phyloP scores from a whole-genome alignment of 495 filamentous ascomycete genomes.

The Aspergillus kassunensis region DNA sequence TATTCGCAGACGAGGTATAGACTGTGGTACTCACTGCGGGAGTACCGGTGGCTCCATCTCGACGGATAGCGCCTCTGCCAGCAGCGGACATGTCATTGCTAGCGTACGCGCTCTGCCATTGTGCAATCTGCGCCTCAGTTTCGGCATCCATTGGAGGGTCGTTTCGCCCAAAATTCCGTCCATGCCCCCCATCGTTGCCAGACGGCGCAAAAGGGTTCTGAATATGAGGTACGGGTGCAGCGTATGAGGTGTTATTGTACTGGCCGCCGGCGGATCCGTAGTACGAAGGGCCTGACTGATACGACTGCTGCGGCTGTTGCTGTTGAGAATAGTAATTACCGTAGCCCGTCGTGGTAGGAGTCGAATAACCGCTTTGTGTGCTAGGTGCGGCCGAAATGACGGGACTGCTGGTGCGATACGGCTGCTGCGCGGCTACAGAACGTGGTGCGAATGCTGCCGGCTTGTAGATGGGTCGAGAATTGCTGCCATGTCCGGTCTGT shows the following conservation, averaged over 20 bases:
- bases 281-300: constrained; percentile 45
- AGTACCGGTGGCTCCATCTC: constrained; percentile 6
- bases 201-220: constrained; percentile 81
- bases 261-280: constrained; percentile 50
- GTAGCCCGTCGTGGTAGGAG: constrained; percentile 32
- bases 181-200: constrained; percentile 33
- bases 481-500: constrained; percentile 37
- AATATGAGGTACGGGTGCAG: constrained; percentile 66
- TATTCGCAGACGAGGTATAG: constrained; percentile 41
- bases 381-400: constrained; percentile 42
- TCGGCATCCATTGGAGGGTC: constrained; percentile 69
- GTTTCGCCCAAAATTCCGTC: constrained; percentile 35
- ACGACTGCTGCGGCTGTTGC: constrained; percentile 33
- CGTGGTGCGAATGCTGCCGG: constrained; percentile 61
- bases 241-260: constrained; percentile 49
- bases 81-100: constrained; percentile 40
- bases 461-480: constrained; percentile 31
- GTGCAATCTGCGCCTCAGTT: constrained; percentile 87
- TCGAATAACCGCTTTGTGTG: constrained; percentile 35
- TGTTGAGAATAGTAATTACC: constrained; percentile 35
- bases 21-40: constrained; percentile 32
- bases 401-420: constrained; percentile 40
- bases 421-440: constrained; percentile 52
- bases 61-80: constrained; percentile 17
- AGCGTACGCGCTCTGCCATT: constrained; percentile 93